Evolutionary conservation across 805 yeast species (phyloP).

Genomic region (Teunomyces tritomae): DNA sequence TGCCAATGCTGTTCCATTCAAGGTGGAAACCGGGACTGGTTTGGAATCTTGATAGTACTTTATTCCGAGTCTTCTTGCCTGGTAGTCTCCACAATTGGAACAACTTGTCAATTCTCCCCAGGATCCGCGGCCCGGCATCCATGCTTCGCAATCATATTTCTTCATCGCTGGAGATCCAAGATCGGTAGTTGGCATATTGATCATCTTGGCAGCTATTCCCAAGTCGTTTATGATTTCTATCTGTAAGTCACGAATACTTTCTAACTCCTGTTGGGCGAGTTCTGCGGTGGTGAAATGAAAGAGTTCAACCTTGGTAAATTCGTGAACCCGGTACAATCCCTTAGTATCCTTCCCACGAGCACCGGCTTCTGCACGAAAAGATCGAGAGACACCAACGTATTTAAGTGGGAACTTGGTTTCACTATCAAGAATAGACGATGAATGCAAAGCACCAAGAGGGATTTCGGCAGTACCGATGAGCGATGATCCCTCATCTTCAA

Average conservation of each 20-base stretch:
- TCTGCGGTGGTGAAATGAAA: slow-evolving; percentile 66
- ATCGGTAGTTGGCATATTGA: slow-evolving; percentile 88
- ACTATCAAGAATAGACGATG: slow-evolving; percentile 44
- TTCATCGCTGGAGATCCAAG: slow-evolving; percentile 91
- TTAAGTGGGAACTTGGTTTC: slow-evolving; percentile 49
- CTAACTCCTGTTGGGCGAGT: slow-evolving; percentile 50
- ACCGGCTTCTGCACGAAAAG: slow-evolving; percentile 96
- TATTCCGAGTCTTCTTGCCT: slow-evolving; percentile 78
- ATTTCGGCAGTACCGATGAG: slow-evolving; percentile 95
- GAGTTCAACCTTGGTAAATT: slow-evolving; percentile 91
- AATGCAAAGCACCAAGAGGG: slow-evolving; percentile 78
- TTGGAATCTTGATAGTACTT: slow-evolving; percentile 38
- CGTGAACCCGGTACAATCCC: slow-evolving; percentile 93
- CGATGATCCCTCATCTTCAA: slow-evolving; percentile 55
- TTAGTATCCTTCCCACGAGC: slow-evolving; percentile 90
- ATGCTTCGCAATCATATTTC: slow-evolving; percentile 91
- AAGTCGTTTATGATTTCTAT: slow-evolving; percentile 57
- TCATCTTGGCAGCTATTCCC: slow-evolving; percentile 76
- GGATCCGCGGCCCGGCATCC: slow-evolving; percentile 94
- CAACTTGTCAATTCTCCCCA: slow-evolving; percentile 95
- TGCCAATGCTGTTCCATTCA: slow-evolving; percentile 96
- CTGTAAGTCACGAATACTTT: slow-evolving; percentile 63
- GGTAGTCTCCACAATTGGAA: slow-evolving; percentile 91
- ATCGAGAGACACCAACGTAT: slow-evolving; percentile 77
- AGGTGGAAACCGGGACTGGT: slow-evolving; percentile 62